Evolutionary conservation across 176 grass and related monocot species (phyloP).

Genomic region (Musa itinerans): DNA sequence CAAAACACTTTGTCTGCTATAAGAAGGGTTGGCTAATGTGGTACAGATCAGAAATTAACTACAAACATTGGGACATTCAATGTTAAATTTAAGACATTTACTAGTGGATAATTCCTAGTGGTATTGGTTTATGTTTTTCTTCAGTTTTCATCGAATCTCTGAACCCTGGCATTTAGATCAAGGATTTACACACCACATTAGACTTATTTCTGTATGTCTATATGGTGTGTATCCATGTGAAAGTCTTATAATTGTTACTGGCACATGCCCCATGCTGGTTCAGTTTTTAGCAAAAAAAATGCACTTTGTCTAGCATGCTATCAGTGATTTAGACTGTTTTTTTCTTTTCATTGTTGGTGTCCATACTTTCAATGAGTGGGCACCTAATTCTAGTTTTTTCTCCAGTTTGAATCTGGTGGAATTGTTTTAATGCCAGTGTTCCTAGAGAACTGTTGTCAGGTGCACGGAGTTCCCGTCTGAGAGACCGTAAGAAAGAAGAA

Average conservation of each 20-base stretch:
- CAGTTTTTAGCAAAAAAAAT: no score
- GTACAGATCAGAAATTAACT: no score
- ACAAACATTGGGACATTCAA: no score
- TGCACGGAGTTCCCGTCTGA: constrained; percentile 66
- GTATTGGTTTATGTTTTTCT: no score
- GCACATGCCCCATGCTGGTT: background rate
- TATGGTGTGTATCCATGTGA: background rate
- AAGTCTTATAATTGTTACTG: background rate
- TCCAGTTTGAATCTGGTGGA: constrained; percentile 44
- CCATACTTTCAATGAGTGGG: constrained; percentile 15
- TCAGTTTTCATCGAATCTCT: no score
- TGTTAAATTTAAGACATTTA: no score
- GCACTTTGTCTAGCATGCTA: no score
- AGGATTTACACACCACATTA: no score
- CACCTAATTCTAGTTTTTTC: constrained; percentile 25
- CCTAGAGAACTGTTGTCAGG: constrained; percentile 62
- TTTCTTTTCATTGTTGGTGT: constrained; percentile 23
- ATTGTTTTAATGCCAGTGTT: constrained; percentile 64
- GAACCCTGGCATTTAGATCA: no score
- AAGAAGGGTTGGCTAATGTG: no score
- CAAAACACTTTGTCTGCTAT: background rate
- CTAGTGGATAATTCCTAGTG: no score
- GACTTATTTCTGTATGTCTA: background rate
- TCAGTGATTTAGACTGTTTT: background rate
- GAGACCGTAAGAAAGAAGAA: constrained; percentile 93